A percentile compares a stretch with the other conserved stretches of the same genome.
Conservation (phyloP, 2,329 filamentous ascomycete species). For the Cordyceps militaris region DNA sequence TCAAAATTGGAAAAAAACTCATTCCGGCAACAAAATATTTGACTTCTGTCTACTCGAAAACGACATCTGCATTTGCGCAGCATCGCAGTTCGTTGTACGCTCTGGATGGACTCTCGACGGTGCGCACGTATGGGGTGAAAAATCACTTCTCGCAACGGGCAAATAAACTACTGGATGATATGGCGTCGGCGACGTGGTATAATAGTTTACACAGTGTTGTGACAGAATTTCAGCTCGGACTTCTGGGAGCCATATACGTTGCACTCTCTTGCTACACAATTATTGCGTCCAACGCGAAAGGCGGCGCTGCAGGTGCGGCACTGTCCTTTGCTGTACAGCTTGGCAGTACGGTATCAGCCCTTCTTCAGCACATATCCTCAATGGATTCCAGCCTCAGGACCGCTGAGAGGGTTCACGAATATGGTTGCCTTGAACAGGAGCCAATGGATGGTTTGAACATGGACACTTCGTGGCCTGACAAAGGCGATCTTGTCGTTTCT, state of each 20-base stretch:
- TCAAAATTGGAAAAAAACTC: slow-evolving; percentile 49
- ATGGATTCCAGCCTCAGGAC: slow-evolving; percentile 66
- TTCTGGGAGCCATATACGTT: slow-evolving; percentile 57
- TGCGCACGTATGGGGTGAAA: slow-evolving; percentile 59
- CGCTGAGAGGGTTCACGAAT: slow-evolving; percentile 61
- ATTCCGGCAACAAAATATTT: slow-evolving; percentile 57
- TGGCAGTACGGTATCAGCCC: slow-evolving; percentile 53
- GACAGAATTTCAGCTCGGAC: slow-evolving; percentile 58
- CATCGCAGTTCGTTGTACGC: slow-evolving; percentile 53
- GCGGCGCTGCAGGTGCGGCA: slow-evolving; percentile 61
- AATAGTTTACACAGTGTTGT: slow-evolving; percentile 62
- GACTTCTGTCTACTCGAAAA: slow-evolving; percentile 61
- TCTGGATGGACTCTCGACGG: slow-evolving; percentile 59
- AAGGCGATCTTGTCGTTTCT: slow-evolving; percentile 58
- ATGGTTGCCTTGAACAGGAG: slow-evolving; percentile 57
- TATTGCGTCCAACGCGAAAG: no score
- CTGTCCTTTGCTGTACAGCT: slow-evolving; percentile 42
- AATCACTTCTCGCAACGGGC: slow-evolving; percentile 52
- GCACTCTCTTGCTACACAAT: slow-evolving; percentile 53
- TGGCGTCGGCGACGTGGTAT: slow-evolving; percentile 54
- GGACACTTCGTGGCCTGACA: slow-evolving; percentile 60
- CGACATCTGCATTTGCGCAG: slow-evolving; percentile 65
- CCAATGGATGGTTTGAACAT: slow-evolving; percentile 47
- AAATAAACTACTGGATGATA: slow-evolving; percentile 40
- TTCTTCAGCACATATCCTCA: slow-evolving; percentile 54